Evolutionary conservation across 768 basidiomycete genomes (phyloP), one percentile per base, ranked within the genome.

Genomic region (Boletus coccyginus): DNA sequence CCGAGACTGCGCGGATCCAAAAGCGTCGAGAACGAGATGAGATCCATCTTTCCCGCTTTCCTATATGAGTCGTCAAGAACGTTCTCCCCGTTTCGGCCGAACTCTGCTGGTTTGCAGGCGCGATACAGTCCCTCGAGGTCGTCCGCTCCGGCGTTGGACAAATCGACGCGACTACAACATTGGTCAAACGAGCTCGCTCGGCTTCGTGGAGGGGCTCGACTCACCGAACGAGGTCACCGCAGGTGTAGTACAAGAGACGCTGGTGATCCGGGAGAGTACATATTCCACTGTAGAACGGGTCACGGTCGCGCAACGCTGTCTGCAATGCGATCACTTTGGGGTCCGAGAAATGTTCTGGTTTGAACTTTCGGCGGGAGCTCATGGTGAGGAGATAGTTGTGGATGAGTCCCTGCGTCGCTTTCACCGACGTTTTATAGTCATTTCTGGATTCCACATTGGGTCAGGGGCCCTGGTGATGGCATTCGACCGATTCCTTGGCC

Each of bases 41-140:
- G 40, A 43, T 79, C 77, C 63, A 81, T 62, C 66, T 81, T 81
- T 3, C 77, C 74, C 0, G 79, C 79, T 54, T 78, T 80, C 35
- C 78, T 69, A 78, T 5, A 50, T 0, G 48, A 38, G 10, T 54
- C 57, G 19, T 59, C 59, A 0, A 51, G 29, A 3, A 60, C 19
- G n/a, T 46, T 54, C 32, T 51, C 48, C 3, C 49, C 44, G n/a
- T 51, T 45, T 5, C 39, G 21, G 36, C 52, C 57, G 1, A 59
- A 59, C 24, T 53, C 45, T 3, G 59, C 47, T 32, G 56, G 59
- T 27, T 58, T 53, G 11, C 59, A 60, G n/a, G 46, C 29, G 24
- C 29, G 39, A n/a, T 57, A 57, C 27, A 49, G 19, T 5, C 35
- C 39, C 8, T 46, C 40, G 21, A 59, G 45, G 2, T 45, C 50